Base-by-base conservation (phyloP, 129 eudicot species). In the Escallonia herrerae region DNA sequence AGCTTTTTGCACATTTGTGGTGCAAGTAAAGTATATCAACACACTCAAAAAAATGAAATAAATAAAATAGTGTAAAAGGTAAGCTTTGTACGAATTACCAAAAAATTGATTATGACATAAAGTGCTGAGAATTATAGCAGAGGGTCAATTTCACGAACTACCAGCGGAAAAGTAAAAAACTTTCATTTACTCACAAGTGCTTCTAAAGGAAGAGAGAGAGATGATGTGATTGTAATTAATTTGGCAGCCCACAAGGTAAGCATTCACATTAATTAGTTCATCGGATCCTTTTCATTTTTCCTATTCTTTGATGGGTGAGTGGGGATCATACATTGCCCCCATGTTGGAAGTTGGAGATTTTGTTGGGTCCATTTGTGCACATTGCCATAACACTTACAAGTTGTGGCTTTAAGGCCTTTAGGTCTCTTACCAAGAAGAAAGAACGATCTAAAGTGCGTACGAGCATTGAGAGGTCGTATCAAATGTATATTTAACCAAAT, bases 281-380 rank as follows among this genome's bases (percentile, higher is more conserved):
- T 11, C 40, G 15, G 15, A 47, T 40, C 43, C 56, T 38, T n/a
- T 65, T 39, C 39, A 11, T 12, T 33, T 3, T 49, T 39, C 33
- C 7, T 3, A 4, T 74, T 41, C 39, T 48, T 40, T 65, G 77
- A 60, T 60, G 65, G 77, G 73, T 65, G 54, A 71, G 82, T 77
- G 77, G 74, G 74, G 77, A 66, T 77, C 81, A 76, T 59, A 63
- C 68, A 46, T 51, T 66, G 65, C 47, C 38, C 58, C 42, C 62
- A 41, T 48, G 70, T 67, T 62, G 42, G 49, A 60, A 63, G 56
- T 53, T 63, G 70, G 75, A 62, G 45, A 55, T 54, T 43, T 63
- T 58, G 40, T 67, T 67, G 54, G 74, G 65, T 54, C 49, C 71
- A 0, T 40, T n/a, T 54, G 52, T 42, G 42, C 66, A 66, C 60